A percentile compares a stretch with the other conserved stretches of the same genome.
These are phyloP conservation scores for Leptosphaerulina australis DNA, from an alignment of 2,329 filamentous ascomycete species.

Conservation along the genomic window DNA sequence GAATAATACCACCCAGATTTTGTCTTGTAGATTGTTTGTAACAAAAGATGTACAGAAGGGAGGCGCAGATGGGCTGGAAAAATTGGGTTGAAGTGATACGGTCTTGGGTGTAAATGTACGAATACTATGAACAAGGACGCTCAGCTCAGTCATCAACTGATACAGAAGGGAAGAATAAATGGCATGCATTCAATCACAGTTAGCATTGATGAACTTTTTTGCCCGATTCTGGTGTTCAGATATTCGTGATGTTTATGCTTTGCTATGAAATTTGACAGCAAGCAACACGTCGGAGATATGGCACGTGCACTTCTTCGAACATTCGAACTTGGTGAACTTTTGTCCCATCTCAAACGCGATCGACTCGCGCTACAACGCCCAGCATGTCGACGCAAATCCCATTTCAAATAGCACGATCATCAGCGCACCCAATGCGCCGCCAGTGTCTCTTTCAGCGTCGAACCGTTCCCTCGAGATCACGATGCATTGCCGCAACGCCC, in stretches of 20 bases:
- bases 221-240: background rate
- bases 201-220: background rate
- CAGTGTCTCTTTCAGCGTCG: constrained; percentile 37
- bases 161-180: too few species aligned
- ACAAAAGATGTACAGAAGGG: constrained; percentile 9
- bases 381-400: constrained; percentile 39
- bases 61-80: background rate
- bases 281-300: background rate
- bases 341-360: constrained; percentile 9
- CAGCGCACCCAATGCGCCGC: constrained; percentile 26
- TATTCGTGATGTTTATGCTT: background rate
- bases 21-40: constrained; percentile 9
- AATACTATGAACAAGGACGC: background rate
- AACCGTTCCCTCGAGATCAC: constrained; percentile 7
- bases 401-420: constrained; percentile 29
- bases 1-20: constrained; percentile 13
- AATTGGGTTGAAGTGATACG: background rate
- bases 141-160: constrained; percentile 11
- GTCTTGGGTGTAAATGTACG: constrained; percentile 9
- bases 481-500: constrained; percentile 16
- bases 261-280: too few species aligned
- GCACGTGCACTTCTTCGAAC: background rate
- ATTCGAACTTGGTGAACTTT: constrained; percentile 8
- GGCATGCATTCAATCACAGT: too few species aligned
- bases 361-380: constrained; percentile 16